Percentiles rank a stretch among this genome's conserved stretches.
These are phyloP conservation scores for Neolentinus lepideus DNA, from an alignment of 1,284 basidiomycete species.

Conservation along the genomic window DNA sequence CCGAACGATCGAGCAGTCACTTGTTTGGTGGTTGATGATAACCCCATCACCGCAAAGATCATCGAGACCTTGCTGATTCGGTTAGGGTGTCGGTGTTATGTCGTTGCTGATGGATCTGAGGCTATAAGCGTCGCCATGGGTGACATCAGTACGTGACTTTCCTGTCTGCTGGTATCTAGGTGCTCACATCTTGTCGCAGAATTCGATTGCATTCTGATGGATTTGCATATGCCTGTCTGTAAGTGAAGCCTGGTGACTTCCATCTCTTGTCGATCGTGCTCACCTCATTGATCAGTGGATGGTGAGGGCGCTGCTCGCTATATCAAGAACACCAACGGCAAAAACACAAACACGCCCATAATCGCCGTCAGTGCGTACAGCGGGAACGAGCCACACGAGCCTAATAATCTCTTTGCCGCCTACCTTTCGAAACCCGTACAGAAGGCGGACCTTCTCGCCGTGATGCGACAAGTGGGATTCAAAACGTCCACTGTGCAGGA, in stretches of 20 bases:
- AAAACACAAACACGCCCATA: constrained; percentile 85
- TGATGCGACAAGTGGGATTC: constrained; percentile 83
- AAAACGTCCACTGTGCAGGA: constrained; percentile 73
- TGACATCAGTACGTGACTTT: constrained; percentile 75
- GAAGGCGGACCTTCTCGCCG: constrained; percentile 75
- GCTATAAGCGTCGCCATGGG: constrained; percentile 96
- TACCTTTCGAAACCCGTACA: constrained; percentile 85
- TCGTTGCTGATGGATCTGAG: constrained; percentile 93
- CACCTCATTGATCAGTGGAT: constrained; percentile 49
- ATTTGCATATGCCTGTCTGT: constrained; percentile 86
- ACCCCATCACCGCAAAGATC: constrained; percentile 94
- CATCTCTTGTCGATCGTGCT: constrained; percentile 8
- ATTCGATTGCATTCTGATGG: constrained; percentile 87
- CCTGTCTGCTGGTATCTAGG: constrained; percentile 8
- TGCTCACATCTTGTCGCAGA: constrained; percentile 35
- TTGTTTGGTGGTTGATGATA: constrained; percentile 93
- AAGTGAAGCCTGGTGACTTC: constrained; percentile 27
- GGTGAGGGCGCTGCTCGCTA: constrained; percentile 90
- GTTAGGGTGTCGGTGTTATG: constrained; percentile 89
- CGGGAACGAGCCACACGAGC: constrained; percentile 54
- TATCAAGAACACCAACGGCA: constrained; percentile 92
- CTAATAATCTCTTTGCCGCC: constrained; percentile 78
- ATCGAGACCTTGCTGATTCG: constrained; percentile 90
- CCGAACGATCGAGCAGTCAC: constrained; percentile 77
- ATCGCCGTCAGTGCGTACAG: constrained; percentile 87